Evolutionary conservation across 768 basidiomycete species (phyloP).

Genomic region (Pilatotrama ljubarskyi): DNA sequence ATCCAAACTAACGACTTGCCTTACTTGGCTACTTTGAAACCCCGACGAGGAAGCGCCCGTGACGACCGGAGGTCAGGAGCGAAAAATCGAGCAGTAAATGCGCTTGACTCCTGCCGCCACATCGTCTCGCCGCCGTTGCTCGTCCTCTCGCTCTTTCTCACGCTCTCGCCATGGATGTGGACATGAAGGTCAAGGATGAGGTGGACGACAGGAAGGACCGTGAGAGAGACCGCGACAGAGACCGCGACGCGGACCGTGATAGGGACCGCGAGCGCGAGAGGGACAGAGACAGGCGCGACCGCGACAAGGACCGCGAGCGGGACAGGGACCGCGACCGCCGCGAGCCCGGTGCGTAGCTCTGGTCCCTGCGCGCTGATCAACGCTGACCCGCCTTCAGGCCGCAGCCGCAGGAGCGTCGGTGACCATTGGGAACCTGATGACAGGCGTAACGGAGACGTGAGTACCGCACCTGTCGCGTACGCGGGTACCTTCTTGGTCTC

Average conservation of each 20-base stretch:
- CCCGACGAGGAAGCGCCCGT: slow-evolving; percentile 9
- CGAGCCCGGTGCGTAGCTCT: slow-evolving; percentile 51
- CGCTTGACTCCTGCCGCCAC: slow-evolving; percentile 15
- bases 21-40: slow-evolving; percentile 1
- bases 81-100: slow-evolving; percentile 11
- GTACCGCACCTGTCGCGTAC: slow-evolving; percentile 28
- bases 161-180: slow-evolving; percentile 62
- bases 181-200: slow-evolving; percentile 80
- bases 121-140: not conserved
- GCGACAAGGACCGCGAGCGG: slow-evolving; percentile 27
- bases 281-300: slow-evolving; percentile 38
- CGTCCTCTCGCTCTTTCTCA: not conserved
- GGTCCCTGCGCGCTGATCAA: slow-evolving; percentile 7
- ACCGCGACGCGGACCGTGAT: slow-evolving; percentile 46
- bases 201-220: slow-evolving; percentile 58
- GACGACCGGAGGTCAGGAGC: not conserved
- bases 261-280: slow-evolving; percentile 34
- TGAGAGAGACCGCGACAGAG: slow-evolving; percentile 47
- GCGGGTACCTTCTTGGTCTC: slow-evolving; percentile 10
- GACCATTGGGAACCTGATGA: slow-evolving; percentile 90
- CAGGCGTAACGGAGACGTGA: slow-evolving; percentile 70
- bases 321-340: slow-evolving; percentile 52
- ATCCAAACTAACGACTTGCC: no score
- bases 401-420: slow-evolving; percentile 41
- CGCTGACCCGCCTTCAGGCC: slow-evolving; percentile 38